phyloP scores from a whole-genome alignment of 805 yeast genomes.

The Metschnikowia anglica region DNA sequence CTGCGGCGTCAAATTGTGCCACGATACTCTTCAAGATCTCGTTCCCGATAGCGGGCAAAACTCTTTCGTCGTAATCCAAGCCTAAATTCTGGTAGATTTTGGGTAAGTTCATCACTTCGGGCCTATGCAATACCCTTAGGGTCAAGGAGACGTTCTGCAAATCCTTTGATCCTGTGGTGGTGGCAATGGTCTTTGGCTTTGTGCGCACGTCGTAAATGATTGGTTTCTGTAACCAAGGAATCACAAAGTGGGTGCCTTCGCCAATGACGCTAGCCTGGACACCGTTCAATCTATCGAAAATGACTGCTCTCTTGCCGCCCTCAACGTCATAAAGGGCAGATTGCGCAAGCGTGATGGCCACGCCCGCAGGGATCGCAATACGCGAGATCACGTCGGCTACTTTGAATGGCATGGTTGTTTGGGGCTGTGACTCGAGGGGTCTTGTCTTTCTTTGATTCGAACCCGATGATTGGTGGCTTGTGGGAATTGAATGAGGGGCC shows the following conservation, averaged over 20 bases:
- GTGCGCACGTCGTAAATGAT: slow-evolving; percentile 93
- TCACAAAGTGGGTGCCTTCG: slow-evolving; percentile 93
- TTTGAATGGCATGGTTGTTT: slow-evolving; percentile 25
- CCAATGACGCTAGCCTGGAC: slow-evolving; percentile 87
- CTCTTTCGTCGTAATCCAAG: slow-evolving; percentile 91
- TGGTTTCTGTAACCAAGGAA: slow-evolving; percentile 95
- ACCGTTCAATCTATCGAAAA: slow-evolving; percentile 88
- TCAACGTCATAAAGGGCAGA: slow-evolving; percentile 89
- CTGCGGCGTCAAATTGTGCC: slow-evolving; percentile 95
- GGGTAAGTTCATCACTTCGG: slow-evolving; percentile 82
- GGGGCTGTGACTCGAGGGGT: no score
- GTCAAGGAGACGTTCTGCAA: slow-evolving; percentile 94
- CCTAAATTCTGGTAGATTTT: slow-evolving; percentile 88
- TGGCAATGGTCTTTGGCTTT: slow-evolving; percentile 92
- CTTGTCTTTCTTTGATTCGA: no score
- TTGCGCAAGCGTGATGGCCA: slow-evolving; percentile 69
- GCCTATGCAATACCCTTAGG: slow-evolving; percentile 89
- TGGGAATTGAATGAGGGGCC: no score
- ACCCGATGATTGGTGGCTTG: no score
- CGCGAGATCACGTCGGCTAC: slow-evolving; percentile 37
- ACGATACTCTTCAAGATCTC: slow-evolving; percentile 88
- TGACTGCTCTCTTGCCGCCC: slow-evolving; percentile 95
- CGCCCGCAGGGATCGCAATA: slow-evolving; percentile 70
- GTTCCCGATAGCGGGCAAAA: slow-evolving; percentile 87
- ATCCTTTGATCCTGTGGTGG: slow-evolving; percentile 96